phyloP scores from a whole-genome alignment of 164 flowering plant species.

The Malania oleifera region DNA sequence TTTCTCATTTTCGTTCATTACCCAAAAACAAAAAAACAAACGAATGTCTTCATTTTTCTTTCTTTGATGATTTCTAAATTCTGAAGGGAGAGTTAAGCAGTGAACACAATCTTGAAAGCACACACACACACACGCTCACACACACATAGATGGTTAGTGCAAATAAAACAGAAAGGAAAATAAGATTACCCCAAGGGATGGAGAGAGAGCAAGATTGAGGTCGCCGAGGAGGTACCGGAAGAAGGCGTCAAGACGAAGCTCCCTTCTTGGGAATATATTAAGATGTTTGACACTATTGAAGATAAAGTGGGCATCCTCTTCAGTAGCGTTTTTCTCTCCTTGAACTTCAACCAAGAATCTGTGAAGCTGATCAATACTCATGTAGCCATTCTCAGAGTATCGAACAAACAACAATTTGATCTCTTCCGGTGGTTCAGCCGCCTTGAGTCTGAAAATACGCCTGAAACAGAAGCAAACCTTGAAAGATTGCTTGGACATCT shows the following conservation, averaged over 20 bases:
- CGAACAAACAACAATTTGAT: constrained; percentile 10
- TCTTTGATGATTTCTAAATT: too few species aligned
- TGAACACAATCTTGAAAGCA: too few species aligned
- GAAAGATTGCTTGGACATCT: constrained; percentile 5
- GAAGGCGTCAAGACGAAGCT: constrained; percentile 30
- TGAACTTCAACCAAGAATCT: constrained; percentile 25
- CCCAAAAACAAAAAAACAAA: too few species aligned
- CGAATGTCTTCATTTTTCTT: too few species aligned
- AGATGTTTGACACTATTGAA: constrained; percentile 29
- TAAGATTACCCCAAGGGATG: constrained; percentile 16
- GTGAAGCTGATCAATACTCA: constrained; percentile 25
- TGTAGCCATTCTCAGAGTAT: constrained; percentile 26
- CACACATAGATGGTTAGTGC: not conserved
- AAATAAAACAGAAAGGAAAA: not conserved
- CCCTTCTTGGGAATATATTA: constrained; percentile 23
- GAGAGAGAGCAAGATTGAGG: constrained; percentile 21
- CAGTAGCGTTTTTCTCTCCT: constrained; percentile 13
- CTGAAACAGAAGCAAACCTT: constrained; percentile 16
- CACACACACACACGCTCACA: too few species aligned
- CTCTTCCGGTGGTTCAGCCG: constrained; percentile 28
- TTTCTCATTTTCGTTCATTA: too few species aligned
- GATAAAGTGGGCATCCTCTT: constrained; percentile 27
- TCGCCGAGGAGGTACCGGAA: constrained; percentile 30
- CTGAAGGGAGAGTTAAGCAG: too few species aligned
- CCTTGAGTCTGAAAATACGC: constrained; percentile 18